Base-by-base conservation (phyloP, 176 grass and related monocot genomes). In the Oryza rufipogon region DNA sequence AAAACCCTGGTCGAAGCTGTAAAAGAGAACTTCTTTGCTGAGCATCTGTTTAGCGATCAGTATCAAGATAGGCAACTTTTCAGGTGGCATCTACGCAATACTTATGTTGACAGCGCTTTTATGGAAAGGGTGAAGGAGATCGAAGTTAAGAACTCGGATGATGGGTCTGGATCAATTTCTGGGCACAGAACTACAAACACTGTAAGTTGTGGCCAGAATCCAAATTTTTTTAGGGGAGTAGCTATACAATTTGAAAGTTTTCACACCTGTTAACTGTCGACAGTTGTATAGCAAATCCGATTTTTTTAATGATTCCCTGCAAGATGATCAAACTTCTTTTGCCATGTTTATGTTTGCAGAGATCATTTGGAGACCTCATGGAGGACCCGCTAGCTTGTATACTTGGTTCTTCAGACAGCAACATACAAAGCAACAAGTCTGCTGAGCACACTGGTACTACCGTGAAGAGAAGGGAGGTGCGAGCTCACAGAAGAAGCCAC, bases 11-110 rank as follows among this genome's bases (percentile, higher is more conserved):
- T 90, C 77, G 32, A 78, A 78, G 70, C 78, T 72, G 83, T 98
- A 60, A 89, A 85, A 30, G 92, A 45, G 34, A 75, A 96, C 71
- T 95, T 85, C 70, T 96, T 90, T 75, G 78, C 86, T 9, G 96
- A 98, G 86, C 88, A 81, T 89, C 86, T 98, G 45, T 96, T 87
- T 22, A 84, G 44, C 71, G 93, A 98, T 73, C 66, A 90, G 74
- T 79, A 98, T 90, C 83, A 87, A 82, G 91, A 92, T 86, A 88
- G 78, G 66, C 68, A 79, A 30, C 42, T 87, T 76, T 87, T 90
- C 82, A 91, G 87, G 39, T 98, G 89, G 39, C 84, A 58, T 76
- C 80, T 39, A 68, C 89, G 96, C 22, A 75, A 58, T 89, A 48
- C 52, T 0, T 95, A 94, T 66, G 51, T 71, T 12, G 93, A 94